These are phyloP conservation scores for Raddia distichophylla DNA, from an alignment of 176 grass and related monocot species.

Conservation along the genomic window DNA sequence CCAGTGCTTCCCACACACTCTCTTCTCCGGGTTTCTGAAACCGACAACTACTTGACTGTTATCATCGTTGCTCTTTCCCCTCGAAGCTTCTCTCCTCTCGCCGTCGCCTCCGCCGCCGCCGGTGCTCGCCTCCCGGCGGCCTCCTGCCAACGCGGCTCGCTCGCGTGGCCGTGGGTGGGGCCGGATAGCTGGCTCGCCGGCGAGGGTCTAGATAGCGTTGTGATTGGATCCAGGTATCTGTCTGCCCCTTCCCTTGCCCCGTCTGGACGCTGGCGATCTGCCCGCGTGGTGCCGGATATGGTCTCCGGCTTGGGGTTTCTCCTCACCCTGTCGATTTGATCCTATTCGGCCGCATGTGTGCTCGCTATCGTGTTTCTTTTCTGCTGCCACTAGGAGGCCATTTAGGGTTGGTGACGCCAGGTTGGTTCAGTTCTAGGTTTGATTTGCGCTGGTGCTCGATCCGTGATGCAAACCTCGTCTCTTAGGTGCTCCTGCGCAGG, in stretches of 20 bases:
- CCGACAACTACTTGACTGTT: too few species aligned
- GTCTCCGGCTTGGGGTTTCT: background rate
- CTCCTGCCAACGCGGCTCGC: background rate
- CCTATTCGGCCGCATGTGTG: background rate
- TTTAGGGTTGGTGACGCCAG: background rate
- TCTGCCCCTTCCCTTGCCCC: background rate
- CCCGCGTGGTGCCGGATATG: background rate
- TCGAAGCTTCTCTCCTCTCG: too few species aligned
- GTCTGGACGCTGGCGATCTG: background rate
- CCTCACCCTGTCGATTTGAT: background rate
- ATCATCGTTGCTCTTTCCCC: too few species aligned
- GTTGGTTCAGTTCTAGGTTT: background rate
- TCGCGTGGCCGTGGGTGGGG: background rate
- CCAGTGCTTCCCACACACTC: too few species aligned
- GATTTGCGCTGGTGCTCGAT: background rate
- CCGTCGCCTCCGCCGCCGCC: too few species aligned
- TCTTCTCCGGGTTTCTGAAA: too few species aligned
- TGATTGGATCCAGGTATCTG: background rate
- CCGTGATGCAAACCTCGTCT: background rate
- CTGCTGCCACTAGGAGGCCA: background rate
- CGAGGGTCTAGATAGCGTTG: background rate
- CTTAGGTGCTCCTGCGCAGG: background rate
- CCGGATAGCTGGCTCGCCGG: background rate
- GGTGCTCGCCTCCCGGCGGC: too few species aligned
- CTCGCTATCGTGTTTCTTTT: background rate